Conservation (phyloP, 345 rosid species). For the Anacardium occidentale region DNA sequence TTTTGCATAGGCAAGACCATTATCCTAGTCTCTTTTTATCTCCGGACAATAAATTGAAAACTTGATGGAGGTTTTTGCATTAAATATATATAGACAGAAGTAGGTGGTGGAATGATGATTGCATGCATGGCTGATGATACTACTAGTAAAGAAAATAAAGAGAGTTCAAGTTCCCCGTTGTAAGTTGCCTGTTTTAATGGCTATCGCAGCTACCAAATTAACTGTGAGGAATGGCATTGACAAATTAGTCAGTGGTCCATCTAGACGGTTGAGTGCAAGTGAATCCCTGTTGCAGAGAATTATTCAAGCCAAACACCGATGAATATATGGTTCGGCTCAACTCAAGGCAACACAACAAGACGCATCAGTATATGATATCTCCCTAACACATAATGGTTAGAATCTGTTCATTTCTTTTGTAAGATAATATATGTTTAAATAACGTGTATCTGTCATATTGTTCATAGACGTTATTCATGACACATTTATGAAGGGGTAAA, state of each 20-base stretch:
- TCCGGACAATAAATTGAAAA: no score
- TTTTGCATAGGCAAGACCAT: no score
- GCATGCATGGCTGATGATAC: background rate
- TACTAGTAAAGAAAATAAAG: background rate
- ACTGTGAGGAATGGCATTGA: constrained; percentile 4
- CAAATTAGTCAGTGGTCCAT: constrained; percentile 9
- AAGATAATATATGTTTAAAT: no score
- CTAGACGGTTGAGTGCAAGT: background rate
- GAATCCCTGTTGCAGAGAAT: background rate
- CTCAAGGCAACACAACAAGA: no score
- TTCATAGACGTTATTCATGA: no score
- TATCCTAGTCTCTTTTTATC: no score
- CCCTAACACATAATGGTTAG: no score
- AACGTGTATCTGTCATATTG: no score
- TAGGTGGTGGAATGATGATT: background rate
- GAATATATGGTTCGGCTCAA: background rate
- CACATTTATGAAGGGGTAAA: no score
- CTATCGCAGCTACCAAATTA: constrained; percentile 8
- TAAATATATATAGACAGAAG: background rate
- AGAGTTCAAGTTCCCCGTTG: background rate
- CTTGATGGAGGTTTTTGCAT: background rate
- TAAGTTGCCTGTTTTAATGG: background rate
- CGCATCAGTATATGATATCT: no score
- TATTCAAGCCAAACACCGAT: background rate
- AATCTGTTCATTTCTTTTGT: no score